Conservation (phyloP, 2,329 filamentous ascomycete genomes). For the Hymenotorrendiella dingleyae region DNA sequence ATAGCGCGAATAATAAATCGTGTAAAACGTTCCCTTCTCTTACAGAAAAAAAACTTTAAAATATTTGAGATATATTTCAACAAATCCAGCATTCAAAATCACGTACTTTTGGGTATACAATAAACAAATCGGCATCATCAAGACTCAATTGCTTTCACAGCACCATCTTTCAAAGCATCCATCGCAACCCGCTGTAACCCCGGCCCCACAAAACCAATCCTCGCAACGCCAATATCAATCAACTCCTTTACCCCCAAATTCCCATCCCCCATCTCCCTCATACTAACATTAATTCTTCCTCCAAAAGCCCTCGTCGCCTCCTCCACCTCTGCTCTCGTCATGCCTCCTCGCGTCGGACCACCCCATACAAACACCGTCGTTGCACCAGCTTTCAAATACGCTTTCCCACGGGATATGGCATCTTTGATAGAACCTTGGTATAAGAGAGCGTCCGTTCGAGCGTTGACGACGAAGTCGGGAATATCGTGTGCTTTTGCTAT, state of each 20-base stretch:
- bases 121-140: no score
- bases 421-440: slow-evolving; percentile 26
- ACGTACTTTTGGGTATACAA: no score
- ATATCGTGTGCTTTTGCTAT: slow-evolving; percentile 43
- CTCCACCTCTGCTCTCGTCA: slow-evolving; percentile 41
- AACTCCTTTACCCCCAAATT: slow-evolving; percentile 40
- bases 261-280: slow-evolving; percentile 31
- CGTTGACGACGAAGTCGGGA: slow-evolving; percentile 51
- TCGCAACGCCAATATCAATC: slow-evolving; percentile 44
- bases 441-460: slow-evolving; percentile 49
- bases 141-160: no score
- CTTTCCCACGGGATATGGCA: slow-evolving; percentile 46
- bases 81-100: no score
- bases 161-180: slow-evolving; percentile 18
- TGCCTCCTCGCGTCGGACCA: slow-evolving; percentile 35
- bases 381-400: slow-evolving; percentile 53
- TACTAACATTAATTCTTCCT: slow-evolving; percentile 44
- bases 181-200: slow-evolving; percentile 39
- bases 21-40: not conserved
- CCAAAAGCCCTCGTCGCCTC: slow-evolving; percentile 42
- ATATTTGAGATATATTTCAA: no score
- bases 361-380: slow-evolving; percentile 58
- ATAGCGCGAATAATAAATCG: not conserved
- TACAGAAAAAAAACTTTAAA: no score
- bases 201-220: slow-evolving; percentile 51